Base-by-base conservation (phyloP, 441 rosid genomes). In the Adansonia gregorii region DNA sequence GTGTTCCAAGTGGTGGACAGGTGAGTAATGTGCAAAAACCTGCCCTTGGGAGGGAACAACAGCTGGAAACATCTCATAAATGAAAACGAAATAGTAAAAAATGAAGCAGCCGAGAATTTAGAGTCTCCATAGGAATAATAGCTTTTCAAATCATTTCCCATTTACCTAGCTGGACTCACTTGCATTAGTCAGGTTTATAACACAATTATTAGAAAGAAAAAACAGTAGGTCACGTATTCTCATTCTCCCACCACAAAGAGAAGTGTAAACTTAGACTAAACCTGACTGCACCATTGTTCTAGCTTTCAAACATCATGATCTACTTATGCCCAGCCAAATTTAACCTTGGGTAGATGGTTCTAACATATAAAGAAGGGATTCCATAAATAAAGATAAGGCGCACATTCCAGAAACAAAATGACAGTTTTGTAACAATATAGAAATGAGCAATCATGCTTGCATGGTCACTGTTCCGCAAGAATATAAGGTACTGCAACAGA, bases 401-500 rank as follows among this genome's bases (percentile, higher is more conserved):
- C 0, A 2, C 43, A 69, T 24, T 69, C 6, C 12, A 7, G 59
- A 69, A 49, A 69, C 22, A 49, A 48, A 48, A 49, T 24, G 43
- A 69, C 14, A 48, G 39, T 11, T 67, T 54, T n/a, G 48, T 54
- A n/a, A 54, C 5, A n/a, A 71, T 71, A 9, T 2, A 17, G 9
- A 71, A 71, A 71, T 1, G 5, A 52, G 63, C 56, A 46, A 22
- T 71, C 58, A 12, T 48, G 20, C 58, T 49, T 49, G 12, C 43
- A 22, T 12, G 72, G 39, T 46, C 15, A 69, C 43, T 1, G 46
- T 71, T 71, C 14, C 1, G 4, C 6, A 22, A 51, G 61, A 71
- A 70, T 70, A 70, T 14, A 52, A 52, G n/a, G 31, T 54, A 35
- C 63, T 54, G 27, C 61, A 31, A 8, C n/a, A 4, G 60, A 71